Base-by-base conservation (phyloP, 2,329 filamentous ascomycete genomes). In the Arthrobotrys pseudoclavata region DNA sequence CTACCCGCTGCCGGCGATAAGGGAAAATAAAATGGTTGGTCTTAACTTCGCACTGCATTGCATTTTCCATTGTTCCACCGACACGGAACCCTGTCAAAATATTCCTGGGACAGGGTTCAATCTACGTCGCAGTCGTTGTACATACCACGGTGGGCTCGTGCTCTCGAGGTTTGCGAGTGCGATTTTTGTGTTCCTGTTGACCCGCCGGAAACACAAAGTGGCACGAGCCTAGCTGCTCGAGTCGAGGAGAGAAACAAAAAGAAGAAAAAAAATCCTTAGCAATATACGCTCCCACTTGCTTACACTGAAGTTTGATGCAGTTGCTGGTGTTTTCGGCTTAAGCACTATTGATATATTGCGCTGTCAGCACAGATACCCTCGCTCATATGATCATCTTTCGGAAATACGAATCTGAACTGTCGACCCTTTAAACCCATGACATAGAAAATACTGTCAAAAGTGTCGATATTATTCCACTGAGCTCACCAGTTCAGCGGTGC, bases 121-220 rank as follows among this genome's bases (percentile, higher is more conserved):
- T 20, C 26, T n/a, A n/a, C n/a, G n/a, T n/a, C n/a, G n/a, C 26
- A 31, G n/a, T 18, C 13, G 20, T 20, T 55, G 29, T 34, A 9
- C 31, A n/a, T 55, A 55, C 50, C 26, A 13, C 48, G n/a, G n/a
- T n/a, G n/a, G n/a, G n/a, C 24, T 18, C 34, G n/a, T 34, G 15
- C n/a, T 55, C 13, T 22, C 1, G 5, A 55, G n/a, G 13, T 55
- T 55, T 34, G 26, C 50, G 50, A 55, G 50, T 31, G 50, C 50
- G 50, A 53, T 31, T 55, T 34, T 55, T 18, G 50, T 31, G 24
- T 26, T 55, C 15, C 50, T 31, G 12, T 34, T 34, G n/a, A n/a
- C 12, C 6, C 31, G 18, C 50, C 15, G 10, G 29, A 55, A 55
- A 34, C 37, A n/a, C 29, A 31, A 31, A 9, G 29, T 4, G 29